phyloP scores from a whole-genome alignment of 2,329 filamentous ascomycete species.

The Fusarium annulatum region DNA sequence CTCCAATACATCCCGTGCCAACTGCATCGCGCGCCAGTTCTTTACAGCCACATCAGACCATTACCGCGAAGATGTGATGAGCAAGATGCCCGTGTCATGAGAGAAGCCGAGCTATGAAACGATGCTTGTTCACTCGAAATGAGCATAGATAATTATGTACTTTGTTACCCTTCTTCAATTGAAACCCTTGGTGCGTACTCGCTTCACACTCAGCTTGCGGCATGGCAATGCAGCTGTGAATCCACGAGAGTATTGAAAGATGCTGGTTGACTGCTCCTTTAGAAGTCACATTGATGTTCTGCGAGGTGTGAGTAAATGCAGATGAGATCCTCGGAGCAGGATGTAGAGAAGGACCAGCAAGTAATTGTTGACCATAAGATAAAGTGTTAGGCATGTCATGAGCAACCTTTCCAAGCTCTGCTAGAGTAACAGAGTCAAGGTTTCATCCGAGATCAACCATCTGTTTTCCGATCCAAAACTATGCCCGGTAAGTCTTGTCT shows the following conservation, averaged over 20 bases:
- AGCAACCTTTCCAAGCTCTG: neutral
- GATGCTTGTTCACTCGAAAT: neutral
- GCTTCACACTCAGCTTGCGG: too few relatives aligned
- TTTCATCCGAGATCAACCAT: accelerated
- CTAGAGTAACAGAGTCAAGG: too few relatives aligned
- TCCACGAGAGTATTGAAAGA: neutral
- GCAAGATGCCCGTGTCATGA: neutral
- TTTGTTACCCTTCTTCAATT: too few relatives aligned
- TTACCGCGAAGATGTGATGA: neutral
- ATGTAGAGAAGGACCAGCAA: neutral
- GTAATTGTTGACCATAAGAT: neutral
- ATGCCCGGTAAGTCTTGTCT: too few relatives aligned
- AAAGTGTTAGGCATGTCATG: too few relatives aligned
- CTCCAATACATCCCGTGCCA: neutral
- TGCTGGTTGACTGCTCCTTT: accelerated
- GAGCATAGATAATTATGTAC: accelerated
- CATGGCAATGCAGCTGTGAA: too few relatives aligned
- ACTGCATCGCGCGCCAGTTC: neutral
- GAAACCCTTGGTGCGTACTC: too few relatives aligned
- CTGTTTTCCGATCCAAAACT: neutral
- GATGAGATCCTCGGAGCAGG: accelerated
- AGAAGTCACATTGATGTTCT: neutral
- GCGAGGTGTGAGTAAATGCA: neutral
- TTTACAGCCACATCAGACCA: neutral
- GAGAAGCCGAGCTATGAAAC: too few relatives aligned